phyloP scores from a whole-genome alignment of 2,329 filamentous ascomycete species.

The Aspergillus calidoustus region DNA sequence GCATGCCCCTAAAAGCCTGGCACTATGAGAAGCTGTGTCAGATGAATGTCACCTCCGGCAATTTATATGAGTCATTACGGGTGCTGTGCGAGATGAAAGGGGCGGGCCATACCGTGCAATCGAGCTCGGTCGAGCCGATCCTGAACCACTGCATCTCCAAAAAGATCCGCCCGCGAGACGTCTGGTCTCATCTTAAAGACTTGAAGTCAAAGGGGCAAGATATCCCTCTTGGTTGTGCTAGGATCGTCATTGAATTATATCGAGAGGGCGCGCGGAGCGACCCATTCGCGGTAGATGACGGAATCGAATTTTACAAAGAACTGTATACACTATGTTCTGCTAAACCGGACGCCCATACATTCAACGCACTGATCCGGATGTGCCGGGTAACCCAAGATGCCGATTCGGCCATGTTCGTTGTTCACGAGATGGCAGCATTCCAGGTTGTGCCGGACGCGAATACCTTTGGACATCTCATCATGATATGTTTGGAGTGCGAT shows the following conservation, averaged over 20 bases:
- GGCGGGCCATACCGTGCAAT: conserved; percentile 61
- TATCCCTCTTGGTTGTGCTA: conserved; percentile 55
- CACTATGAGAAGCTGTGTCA: conserved; percentile 83
- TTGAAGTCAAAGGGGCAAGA: conserved; percentile 55
- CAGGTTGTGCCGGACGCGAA: conserved; percentile 58
- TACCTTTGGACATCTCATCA: conserved; percentile 67
- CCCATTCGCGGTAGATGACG: conserved; percentile 49
- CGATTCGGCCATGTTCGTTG: conserved; percentile 63
- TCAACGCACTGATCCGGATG: conserved; percentile 63
- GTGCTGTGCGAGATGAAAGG: conserved; percentile 75
- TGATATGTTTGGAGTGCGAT: conserved; percentile 56
- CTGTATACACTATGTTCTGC: conserved; percentile 57
- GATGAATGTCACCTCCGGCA: conserved; percentile 64
- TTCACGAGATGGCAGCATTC: conserved; percentile 64
- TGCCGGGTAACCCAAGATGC: conserved; percentile 53
- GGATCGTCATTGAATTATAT: conserved; percentile 57
- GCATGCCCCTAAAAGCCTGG: conserved; percentile 60
- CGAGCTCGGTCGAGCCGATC: conserved; percentile 67
- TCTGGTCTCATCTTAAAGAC: conserved; percentile 61
- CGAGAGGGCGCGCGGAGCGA: conserved; percentile 44
- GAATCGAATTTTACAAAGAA: conserved; percentile 65
- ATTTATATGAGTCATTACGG: conserved; percentile 69
- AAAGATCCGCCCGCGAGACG: conserved; percentile 53
- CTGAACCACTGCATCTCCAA: conserved; percentile 59
- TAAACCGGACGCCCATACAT: conserved; percentile 55